A percentile compares a stretch with the other conserved stretches of the same genome.
These are phyloP conservation scores for Aspergillus haitiensis DNA, from an alignment of 495 filamentous ascomycete species.

Conservation along the genomic window DNA sequence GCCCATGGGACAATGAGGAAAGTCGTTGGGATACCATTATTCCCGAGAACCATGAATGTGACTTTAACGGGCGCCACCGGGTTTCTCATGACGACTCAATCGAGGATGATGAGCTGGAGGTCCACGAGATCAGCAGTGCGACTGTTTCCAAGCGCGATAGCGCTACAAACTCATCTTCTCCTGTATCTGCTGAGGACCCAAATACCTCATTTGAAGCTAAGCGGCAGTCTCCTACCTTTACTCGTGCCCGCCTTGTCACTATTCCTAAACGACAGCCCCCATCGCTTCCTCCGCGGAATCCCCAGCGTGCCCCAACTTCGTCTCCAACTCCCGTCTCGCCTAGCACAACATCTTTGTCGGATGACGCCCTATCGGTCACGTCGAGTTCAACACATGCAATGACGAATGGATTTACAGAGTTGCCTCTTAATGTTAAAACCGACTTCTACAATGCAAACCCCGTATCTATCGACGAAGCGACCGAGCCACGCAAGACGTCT, in stretches of 20 bases:
- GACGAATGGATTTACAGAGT: conserved; percentile 22
- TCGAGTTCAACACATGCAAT: conserved; percentile 29
- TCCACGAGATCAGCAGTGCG: conserved; percentile 45
- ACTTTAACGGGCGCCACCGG: conserved; percentile 29
- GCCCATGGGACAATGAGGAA: conserved; percentile 30
- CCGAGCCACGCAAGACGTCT: conserved; percentile 27
- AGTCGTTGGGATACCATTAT: conserved; percentile 38
- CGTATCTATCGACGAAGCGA: conserved; percentile 22
- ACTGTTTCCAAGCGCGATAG: conserved; percentile 50
- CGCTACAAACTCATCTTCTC: conserved; percentile 43
- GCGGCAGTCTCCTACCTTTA: conserved; percentile 52
- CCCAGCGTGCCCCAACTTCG: conserved; percentile 41
- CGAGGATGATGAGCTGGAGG: conserved; percentile 40
- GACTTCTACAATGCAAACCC: conserved; percentile 25
- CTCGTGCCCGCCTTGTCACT: conserved; percentile 64
- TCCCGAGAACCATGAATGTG: conserved; percentile 35
- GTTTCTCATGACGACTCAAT: conserved; percentile 19
- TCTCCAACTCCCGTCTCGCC: conserved; percentile 26
- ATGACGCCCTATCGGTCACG: conserved; percentile 20
- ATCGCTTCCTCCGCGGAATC: conserved; percentile 61
- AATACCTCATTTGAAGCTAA: conserved; percentile 44
- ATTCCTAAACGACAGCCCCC: conserved; percentile 72
- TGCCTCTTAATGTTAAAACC: conserved; percentile 26
- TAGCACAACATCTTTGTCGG: conserved; percentile 20
- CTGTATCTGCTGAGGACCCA: conserved; percentile 48